Evolutionary conservation across 495 filamentous ascomycete species (phyloP), one percentile per base, ranked within the genome.

Genomic region (Chaetomium fimeti): DNA sequence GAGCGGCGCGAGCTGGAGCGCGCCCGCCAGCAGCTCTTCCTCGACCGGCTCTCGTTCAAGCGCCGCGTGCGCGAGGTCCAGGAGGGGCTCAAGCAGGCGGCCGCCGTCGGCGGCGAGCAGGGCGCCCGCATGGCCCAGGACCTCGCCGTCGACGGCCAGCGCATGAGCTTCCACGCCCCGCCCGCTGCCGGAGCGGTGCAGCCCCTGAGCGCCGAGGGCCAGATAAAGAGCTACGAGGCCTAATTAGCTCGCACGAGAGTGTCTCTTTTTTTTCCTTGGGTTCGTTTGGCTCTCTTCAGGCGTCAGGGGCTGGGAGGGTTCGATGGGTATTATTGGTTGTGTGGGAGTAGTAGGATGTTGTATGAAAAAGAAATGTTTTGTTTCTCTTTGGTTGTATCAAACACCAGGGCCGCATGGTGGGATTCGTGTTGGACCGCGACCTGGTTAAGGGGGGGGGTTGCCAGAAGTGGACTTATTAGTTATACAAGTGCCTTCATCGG

Each of bases 1-100:
- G 95, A 98, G 77, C 88, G 93, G 57, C 85, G 92, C 45, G 95
- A 98, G 74, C 82, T 98, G 3, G 94, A 98, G 76, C 83, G 92
- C 56, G 89, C 89, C 4, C 85, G 94, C 15, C 92, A 96, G 74
- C 91, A 96, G 75, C 82, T 98, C 27, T 97, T 97, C 82, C 79
- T 97, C 9, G 94, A 98, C 75, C 84, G 95, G 13, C 81, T 98
- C 55, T 83, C 88, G 3, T 95, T 97, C 78, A 91, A 94, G 83
- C 89, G 90, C 77, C 82, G 92, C 61, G 89, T 97, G 16, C 81
- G 85, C 66, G 87, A 92, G 66, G 87, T 90, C 0, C 89, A 97
- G 76, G 91, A 92, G 54, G 83, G 81, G n/a, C 77, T 96, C 60
- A 83, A 83, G 68, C 76, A 83, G 52, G 85, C 87, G 12, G 85